phyloP scores from a whole-genome alignment of 345 rosid genomes.

The Reutealis trisperma region DNA sequence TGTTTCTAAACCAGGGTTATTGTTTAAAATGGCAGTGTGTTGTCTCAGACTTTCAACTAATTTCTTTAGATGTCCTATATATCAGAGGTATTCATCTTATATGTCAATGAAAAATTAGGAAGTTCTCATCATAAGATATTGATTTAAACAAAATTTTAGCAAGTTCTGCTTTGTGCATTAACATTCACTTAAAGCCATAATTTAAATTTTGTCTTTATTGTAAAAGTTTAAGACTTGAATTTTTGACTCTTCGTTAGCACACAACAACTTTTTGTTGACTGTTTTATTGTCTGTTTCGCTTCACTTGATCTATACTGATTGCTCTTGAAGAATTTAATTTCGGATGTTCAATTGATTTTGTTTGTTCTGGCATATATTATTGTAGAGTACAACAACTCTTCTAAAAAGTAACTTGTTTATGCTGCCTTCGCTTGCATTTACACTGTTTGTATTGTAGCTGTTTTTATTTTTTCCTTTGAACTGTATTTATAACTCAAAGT shows the following conservation, averaged over 20 bases:
- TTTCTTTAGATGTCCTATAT: neutral
- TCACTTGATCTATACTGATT: neutral
- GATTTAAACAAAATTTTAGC: neutral
- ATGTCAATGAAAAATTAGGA: neutral
- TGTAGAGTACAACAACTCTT: neutral
- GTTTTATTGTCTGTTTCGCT: neutral
- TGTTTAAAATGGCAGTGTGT: neutral
- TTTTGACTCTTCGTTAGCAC: neutral
- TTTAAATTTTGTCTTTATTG: neutral
- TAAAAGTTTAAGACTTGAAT: neutral
- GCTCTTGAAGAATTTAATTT: neutral
- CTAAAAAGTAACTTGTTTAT: neutral
- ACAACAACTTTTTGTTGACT: neutral
- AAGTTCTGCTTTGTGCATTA: neutral
- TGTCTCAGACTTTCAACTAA: neutral
- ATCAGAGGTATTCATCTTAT: neutral
- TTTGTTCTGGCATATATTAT: neutral
- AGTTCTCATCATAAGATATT: neutral
- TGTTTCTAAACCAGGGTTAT: neutral
- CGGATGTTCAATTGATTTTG: neutral
- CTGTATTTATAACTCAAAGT: constrained; percentile 3
- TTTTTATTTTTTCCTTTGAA: neutral
- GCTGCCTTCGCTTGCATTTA: neutral
- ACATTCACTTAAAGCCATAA: neutral
- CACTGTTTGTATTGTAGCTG: too few relatives aligned